phyloP scores from a whole-genome alignment of 306 rosid species.

The Medicago lupulina region DNA sequence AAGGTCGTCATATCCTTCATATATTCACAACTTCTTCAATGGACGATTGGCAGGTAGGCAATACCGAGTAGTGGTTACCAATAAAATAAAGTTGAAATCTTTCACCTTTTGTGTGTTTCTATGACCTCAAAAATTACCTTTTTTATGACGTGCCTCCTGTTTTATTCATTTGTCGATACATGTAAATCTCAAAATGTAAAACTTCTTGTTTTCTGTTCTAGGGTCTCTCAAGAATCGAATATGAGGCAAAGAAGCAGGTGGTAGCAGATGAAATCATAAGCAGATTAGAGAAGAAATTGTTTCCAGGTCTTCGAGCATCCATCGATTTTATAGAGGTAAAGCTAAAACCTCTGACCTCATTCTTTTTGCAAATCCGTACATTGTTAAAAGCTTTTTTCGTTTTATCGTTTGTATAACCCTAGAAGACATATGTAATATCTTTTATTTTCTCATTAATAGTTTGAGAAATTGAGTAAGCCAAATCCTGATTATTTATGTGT shows the following conservation, averaged over 20 bases:
- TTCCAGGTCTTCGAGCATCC: constrained; percentile 81
- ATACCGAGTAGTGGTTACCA: constrained; percentile 29
- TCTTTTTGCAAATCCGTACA: background rate
- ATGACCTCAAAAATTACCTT: constrained; percentile 23
- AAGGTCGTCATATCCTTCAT: constrained; percentile 90
- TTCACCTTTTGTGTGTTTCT: constrained; percentile 24
- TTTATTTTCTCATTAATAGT: background rate
- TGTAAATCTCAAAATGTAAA: constrained; percentile 30
- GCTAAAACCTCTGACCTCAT: constrained; percentile 20
- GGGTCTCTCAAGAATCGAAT: constrained; percentile 78
- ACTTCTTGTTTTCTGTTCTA: constrained; percentile 41
- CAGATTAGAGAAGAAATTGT: constrained; percentile 83
- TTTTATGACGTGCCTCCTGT: constrained; percentile 11
- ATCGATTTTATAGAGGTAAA: constrained; percentile 83
- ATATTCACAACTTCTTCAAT: constrained; percentile 93
- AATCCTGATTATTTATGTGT: background rate
- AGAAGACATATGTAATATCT: background rate
- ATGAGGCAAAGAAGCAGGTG: constrained; percentile 82
- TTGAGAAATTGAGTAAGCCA: background rate
- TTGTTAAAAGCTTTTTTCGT: no score
- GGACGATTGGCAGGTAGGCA: constrained; percentile 85
- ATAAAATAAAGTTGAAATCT: constrained; percentile 33
- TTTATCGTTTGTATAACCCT: background rate
- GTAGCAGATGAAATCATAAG: constrained; percentile 77
- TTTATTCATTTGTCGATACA: constrained; percentile 9